Evolutionary conservation across 805 yeast species (phyloP).

Genomic region (Saturnispora diversa): DNA sequence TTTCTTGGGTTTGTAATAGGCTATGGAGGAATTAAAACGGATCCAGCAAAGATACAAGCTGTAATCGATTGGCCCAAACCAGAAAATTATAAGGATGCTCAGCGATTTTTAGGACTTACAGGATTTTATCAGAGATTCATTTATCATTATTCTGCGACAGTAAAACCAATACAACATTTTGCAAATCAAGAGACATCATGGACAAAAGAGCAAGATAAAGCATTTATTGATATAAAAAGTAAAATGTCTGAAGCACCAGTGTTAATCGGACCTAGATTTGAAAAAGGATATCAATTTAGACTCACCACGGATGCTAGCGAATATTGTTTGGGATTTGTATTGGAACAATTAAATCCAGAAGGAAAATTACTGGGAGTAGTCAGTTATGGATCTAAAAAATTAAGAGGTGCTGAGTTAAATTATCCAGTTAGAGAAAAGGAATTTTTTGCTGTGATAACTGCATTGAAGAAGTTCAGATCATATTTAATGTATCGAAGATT

Average conservation of each 20-base stretch:
- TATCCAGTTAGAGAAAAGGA: slow-evolving; percentile 1
- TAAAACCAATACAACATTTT: background rate
- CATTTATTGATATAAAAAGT: background rate
- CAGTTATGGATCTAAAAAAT: slow-evolving; percentile 7
- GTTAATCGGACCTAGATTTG: background rate
- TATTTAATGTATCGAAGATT: slow-evolving; percentile 4
- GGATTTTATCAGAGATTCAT: background rate
- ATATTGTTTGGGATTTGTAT: background rate
- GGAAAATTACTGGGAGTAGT: slow-evolving; percentile 4
- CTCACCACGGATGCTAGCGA: slow-evolving; percentile 8
- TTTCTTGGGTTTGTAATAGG: background rate
- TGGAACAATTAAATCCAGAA: slow-evolving; percentile 4
- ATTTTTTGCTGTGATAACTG: slow-evolving; percentile 3
- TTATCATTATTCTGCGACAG: background rate
- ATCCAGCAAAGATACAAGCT: background rate
- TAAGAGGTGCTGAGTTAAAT: background rate
- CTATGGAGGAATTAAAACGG: background rate
- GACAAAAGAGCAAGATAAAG: background rate
- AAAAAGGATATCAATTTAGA: background rate
- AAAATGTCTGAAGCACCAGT: background rate
- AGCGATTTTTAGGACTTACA: background rate
- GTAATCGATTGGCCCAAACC: background rate
- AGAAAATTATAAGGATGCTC: background rate
- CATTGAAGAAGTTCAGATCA: background rate
- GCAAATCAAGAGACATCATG: background rate